phyloP scores from a whole-genome alignment of 1,139 yeast species.

The Sugiyamaella castrensis region DNA sequence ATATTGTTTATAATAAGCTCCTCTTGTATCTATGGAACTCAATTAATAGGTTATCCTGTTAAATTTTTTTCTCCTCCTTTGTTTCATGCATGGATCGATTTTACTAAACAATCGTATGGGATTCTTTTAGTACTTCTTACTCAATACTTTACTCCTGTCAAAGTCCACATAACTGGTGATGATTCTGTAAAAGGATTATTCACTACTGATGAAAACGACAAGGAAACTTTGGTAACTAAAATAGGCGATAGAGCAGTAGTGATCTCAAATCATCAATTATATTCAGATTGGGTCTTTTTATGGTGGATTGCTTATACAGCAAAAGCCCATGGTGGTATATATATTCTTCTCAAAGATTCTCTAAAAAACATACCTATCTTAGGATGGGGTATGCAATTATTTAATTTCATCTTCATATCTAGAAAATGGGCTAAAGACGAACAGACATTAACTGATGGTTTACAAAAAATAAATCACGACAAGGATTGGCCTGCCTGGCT shows the following conservation, averaged over 20 bases:
- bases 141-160: slow-evolving; percentile 37
- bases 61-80: slow-evolving; percentile 25
- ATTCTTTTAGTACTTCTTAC: slow-evolving; percentile 33
- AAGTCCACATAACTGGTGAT: slow-evolving; percentile 37
- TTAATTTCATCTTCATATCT: slow-evolving; percentile 71
- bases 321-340: slow-evolving; percentile 57
- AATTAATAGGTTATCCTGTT: slow-evolving; percentile 34
- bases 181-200: slow-evolving; percentile 31
- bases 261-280: slow-evolving; percentile 87
- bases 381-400: slow-evolving; percentile 86
- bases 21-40: slow-evolving; percentile 27
- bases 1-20: slow-evolving; percentile 18
- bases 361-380: slow-evolving; percentile 68
- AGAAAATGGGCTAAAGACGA: slow-evolving; percentile 85
- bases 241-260: slow-evolving; percentile 51
- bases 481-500: slow-evolving; percentile 46
- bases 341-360: slow-evolving; percentile 77
- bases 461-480: slow-evolving; percentile 49
- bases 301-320: slow-evolving; percentile 87
- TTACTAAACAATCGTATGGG: slow-evolving; percentile 41
- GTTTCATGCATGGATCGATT: slow-evolving; percentile 36
- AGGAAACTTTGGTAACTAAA: slow-evolving; percentile 31
- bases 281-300: slow-evolving; percentile 89
- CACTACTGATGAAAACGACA: slow-evolving; percentile 19
- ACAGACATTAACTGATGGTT: slow-evolving; percentile 52